Base-by-base conservation (phyloP, 192 early-diverging fungal species). In the Backusella luteola region DNA sequence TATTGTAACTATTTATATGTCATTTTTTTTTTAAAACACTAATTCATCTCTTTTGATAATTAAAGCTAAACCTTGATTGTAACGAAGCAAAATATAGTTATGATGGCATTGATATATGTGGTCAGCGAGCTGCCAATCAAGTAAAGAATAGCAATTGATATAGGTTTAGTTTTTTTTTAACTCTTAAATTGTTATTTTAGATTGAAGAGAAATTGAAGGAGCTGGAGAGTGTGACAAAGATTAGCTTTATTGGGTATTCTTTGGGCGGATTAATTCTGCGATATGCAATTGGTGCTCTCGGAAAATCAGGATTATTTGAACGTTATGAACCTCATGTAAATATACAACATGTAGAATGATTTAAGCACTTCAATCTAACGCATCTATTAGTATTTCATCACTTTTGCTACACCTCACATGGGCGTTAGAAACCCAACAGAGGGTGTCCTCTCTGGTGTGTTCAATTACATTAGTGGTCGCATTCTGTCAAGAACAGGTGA, bases 321-420 rank as follows among this genome's bases (percentile, higher is more conserved):
- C 66, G 39, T 21, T 68, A 83, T 17, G 66, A 85, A 66, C 87
- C 89, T 12, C 35, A 82, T 56, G 85, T 86, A 86, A 66, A 39
- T 66, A 15, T 19, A 29, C 53, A 32, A 23, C 8, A 39, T 39
- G 9, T 39, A 39, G 11, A 39, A 39, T 11, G 3, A 39, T 11
- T 0, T 12, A 39, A 39, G 1, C 38, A 3, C 32, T 32, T 32
- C 2, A 32, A 32, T 32, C 11, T 1, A 39, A 39, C 38, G 11
- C 11, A 3, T 11, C 9, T 39, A 11, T 39, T 73, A 85, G 84
- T 76, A 83, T n/a, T 89, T 89, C 75, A 75, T 80, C 4, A 87
- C 89, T 6, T 87, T 90, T 81, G 89, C 88, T 3, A 89, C 89
- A 38, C 89, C 89, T 15, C 89, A 90, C 71, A 71, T 90, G 67